phyloP scores from a whole-genome alignment of 306 rosid genomes.

The Notholithocarpus densiflorus region DNA sequence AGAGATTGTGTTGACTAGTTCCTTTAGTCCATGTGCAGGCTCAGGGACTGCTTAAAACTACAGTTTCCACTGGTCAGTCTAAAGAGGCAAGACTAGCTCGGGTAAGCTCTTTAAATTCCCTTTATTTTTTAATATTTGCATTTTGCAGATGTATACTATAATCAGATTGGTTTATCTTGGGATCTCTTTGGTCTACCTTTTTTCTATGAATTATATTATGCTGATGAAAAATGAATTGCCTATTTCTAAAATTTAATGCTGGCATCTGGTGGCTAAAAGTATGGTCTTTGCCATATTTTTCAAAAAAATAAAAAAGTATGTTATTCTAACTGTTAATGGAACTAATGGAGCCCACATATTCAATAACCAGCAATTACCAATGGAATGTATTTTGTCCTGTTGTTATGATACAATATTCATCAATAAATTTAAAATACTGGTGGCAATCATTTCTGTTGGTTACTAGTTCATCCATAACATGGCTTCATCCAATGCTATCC shows the following conservation, averaged over 20 bases:
- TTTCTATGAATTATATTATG: not conserved
- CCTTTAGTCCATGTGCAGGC: slow-evolving; percentile 77
- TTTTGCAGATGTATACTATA: not conserved
- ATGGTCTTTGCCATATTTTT: not conserved
- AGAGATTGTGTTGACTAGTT: slow-evolving; percentile 45
- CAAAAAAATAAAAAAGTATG: no score
- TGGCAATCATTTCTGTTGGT: not conserved
- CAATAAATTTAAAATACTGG: not conserved
- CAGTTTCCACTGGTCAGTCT: slow-evolving; percentile 89
- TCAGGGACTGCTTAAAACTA: slow-evolving; percentile 86
- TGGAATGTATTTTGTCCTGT: not conserved
- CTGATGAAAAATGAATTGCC: not conserved
- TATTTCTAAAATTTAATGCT: not conserved
- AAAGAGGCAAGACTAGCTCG: slow-evolving; percentile 98
- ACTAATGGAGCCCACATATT: not conserved
- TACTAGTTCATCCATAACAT: not conserved
- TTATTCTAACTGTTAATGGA: not conserved
- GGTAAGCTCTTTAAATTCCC: slow-evolving; percentile 48
- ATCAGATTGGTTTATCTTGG: not conserved
- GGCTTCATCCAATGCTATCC: not conserved
- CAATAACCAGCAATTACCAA: not conserved
- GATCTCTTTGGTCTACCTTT: not conserved
- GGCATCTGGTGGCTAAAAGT: not conserved
- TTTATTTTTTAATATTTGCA: not conserved
- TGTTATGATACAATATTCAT: not conserved